Evolutionary conservation across 1,139 yeast species (phyloP).

Genomic region (Geotrichum aggregatum): DNA sequence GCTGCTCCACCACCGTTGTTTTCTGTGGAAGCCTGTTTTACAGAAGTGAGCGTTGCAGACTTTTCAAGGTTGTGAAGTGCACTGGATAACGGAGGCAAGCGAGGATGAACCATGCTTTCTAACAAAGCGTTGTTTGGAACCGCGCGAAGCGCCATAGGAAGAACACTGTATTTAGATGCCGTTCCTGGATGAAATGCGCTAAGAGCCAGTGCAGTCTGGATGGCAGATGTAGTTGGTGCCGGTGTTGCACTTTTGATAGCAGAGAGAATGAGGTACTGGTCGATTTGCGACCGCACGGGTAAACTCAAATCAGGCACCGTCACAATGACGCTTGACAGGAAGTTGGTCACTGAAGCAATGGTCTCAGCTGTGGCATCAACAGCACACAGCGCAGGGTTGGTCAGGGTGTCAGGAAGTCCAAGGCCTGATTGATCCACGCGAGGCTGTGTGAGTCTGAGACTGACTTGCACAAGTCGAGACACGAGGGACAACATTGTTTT

Average conservation of each 20-base stretch:
- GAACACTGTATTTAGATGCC: conserved; percentile 53
- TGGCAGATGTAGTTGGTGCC: conserved; percentile 18
- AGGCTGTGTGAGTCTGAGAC: conserved; percentile 32
- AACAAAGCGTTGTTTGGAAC: conserved; percentile 42
- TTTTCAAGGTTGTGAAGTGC: conserved; percentile 14
- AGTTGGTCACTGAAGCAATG: conserved; percentile 43
- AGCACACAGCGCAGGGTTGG: conserved; percentile 60
- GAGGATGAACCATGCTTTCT: conserved; percentile 66
- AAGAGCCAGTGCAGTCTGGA: conserved; percentile 12
- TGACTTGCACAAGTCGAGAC: conserved; percentile 23
- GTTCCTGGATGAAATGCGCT: conserved; percentile 63
- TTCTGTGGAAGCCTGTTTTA: no score
- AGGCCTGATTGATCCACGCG: conserved; percentile 44
- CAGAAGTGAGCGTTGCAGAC: conserved; percentile 6
- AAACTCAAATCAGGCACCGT: conserved; percentile 53
- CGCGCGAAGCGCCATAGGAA: conserved; percentile 62
- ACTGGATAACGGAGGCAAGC: conserved; percentile 56
- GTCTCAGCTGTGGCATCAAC: conserved; percentile 44
- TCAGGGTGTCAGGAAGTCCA: conserved; percentile 60
- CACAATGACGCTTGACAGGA: conserved; percentile 50
- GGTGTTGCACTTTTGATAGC: conserved; percentile 32
- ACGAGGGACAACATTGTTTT: conserved; percentile 21
- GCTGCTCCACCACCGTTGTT: no score
- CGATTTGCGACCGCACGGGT: conserved; percentile 58
- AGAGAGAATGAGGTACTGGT: conserved; percentile 53